These are phyloP conservation scores for Claviceps cyperi DNA, from an alignment of 2,329 filamentous ascomycete species.

Conservation along the genomic window DNA sequence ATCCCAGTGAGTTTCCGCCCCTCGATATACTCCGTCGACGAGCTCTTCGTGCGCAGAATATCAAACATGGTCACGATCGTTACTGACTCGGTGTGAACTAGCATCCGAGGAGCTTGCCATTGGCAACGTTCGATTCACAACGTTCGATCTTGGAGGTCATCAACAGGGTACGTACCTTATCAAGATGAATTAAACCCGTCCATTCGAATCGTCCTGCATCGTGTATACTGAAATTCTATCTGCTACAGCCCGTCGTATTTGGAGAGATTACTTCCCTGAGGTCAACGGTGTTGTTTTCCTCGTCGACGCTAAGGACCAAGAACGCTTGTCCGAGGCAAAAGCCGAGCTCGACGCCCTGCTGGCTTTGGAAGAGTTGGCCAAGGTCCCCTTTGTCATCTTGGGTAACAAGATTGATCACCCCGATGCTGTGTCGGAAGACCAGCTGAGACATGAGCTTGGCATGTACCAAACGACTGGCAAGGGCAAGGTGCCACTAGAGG, in stretches of 20 bases:
- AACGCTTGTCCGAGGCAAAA: slow-evolving; percentile 88
- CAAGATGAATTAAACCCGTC: not conserved
- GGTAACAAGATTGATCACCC: slow-evolving; percentile 99
- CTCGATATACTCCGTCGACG: not conserved
- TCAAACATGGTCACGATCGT: not conserved
- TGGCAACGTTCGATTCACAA: slow-evolving; percentile 87
- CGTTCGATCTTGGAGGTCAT: slow-evolving; percentile 86
- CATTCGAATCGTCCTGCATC: not conserved
- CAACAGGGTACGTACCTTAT: slow-evolving; percentile 52
- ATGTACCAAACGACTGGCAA: slow-evolving; percentile 95
- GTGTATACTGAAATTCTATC: slow-evolving; percentile 8
- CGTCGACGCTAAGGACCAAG: slow-evolving; percentile 92
- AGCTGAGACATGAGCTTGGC: slow-evolving; percentile 81
- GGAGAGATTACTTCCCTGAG: slow-evolving; percentile 96
- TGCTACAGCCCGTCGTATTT: slow-evolving; percentile 69
- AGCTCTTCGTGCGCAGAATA: not conserved
- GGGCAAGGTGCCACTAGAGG: slow-evolving; percentile 84
- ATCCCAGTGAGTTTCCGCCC: slow-evolving; percentile 58
- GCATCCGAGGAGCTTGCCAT: slow-evolving; percentile 87
- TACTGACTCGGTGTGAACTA: slow-evolving; percentile 18
- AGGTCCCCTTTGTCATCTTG: slow-evolving; percentile 90
- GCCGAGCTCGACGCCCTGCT: slow-evolving; percentile 91
- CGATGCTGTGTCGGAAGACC: slow-evolving; percentile 87
- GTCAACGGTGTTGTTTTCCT: slow-evolving; percentile 95
- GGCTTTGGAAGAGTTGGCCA: slow-evolving; percentile 89